Evolutionary conservation across 352 stramenopile species (phyloP), one percentile per base, ranked within the genome.

Genomic region (Pythium pectinolyticum): DNA sequence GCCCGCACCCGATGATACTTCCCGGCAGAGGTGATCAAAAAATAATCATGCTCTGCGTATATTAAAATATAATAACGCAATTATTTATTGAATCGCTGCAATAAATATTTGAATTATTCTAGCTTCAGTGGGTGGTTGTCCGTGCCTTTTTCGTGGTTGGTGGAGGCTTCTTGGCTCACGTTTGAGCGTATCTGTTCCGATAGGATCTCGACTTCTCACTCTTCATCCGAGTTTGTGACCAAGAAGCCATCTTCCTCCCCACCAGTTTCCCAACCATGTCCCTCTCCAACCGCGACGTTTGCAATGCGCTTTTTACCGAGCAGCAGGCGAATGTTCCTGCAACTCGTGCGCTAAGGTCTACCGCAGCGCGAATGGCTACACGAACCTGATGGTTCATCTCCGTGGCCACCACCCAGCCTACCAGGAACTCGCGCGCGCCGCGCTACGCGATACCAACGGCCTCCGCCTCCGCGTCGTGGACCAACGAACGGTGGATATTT

Each of bases 231-330:
- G 32, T 37, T 7, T 14, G 7, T 12, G 12, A 37, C 32, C 32
- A 37, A 12, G 8, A 37, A 37, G 32, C 7, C 7, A 7, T 12
- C 32, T 12, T 12, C 12, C 32, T 12, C 32, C 32, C 32, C 8
- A 7, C 8, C 32, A 37, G 12, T 12, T 37, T 12, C 32, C 8
- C 32, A 37, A 37, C 32, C 8, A 28, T 12, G 8, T 37, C 32
- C 32, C 32, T 52, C 46, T 52, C 46, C 5, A 32, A 15, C 27
- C 46, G 27, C 25, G 22, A 31, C n/a, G 31, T 52, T 31, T 52
- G 46, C 22, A 22, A 19, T 22, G 25, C 20, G 10, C 46, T 52
- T 11, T 52, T 52, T 22, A 60, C 24, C 75, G 58, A 25, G 60
- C 61, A 22, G 10, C 11, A 9, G 6, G 27, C 10, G 11, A 22